These are phyloP conservation scores for Vitis amurensis DNA, from an alignment of 164 flowering plant genomes.

Conservation along the genomic window DNA sequence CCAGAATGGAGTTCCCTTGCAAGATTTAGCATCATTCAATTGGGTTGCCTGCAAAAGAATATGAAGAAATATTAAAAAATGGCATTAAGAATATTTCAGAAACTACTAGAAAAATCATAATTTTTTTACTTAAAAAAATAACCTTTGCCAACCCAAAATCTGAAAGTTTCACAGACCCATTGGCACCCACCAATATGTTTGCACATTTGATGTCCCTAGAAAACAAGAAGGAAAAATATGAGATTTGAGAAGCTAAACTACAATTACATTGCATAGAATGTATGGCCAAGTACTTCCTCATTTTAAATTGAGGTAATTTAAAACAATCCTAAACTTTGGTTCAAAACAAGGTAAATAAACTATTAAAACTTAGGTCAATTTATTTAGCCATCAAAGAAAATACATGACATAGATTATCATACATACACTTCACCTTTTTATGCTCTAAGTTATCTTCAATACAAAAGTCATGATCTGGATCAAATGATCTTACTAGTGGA, in stretches of 20 bases:
- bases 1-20: slow-evolving; percentile 95
- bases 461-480: no score
- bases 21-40: slow-evolving; percentile 82
- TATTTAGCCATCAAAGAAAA: no score
- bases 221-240: slow-evolving; percentile 6
- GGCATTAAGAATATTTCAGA: not conserved
- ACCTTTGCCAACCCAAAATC: slow-evolving; percentile 99
- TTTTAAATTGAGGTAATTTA: no score
- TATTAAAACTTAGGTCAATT: no score
- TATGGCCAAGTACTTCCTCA: no score
- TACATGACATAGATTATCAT: no score
- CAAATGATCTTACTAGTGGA: no score
- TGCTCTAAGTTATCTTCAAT: no score
- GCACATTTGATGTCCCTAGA: slow-evolving; percentile 96
- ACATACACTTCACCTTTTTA: no score
- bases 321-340: no score
- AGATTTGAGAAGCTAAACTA: not conserved
- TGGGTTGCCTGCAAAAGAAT: slow-evolving; percentile 58
- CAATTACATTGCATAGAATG: no score
- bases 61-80: slow-evolving; percentile 7
- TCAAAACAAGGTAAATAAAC: no score
- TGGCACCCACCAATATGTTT: slow-evolving; percentile 85
- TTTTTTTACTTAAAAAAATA: not conserved
- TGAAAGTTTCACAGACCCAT: slow-evolving; percentile 90
- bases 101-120: not conserved